Conservation (phyloP, 306 rosid species). For the Alnus glutinosa region DNA sequence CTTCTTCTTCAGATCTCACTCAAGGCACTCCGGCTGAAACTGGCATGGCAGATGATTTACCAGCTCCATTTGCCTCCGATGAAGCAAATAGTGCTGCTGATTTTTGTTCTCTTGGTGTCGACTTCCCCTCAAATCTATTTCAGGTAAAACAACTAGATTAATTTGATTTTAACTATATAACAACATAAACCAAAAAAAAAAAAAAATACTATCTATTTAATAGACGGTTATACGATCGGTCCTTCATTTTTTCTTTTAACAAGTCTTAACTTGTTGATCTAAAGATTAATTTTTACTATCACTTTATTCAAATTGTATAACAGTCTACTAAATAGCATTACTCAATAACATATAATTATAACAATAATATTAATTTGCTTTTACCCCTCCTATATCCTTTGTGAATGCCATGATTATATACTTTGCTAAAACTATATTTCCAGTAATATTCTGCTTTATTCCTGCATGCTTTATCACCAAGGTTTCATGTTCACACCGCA, state of each 20-base stretch:
- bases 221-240: too few relatives aligned
- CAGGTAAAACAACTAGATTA: slow-evolving; percentile 47
- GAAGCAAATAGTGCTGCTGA: slow-evolving; percentile 76
- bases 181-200: too few relatives aligned
- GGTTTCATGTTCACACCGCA: slow-evolving; percentile 41
- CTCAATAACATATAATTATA: too few relatives aligned
- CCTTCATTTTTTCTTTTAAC: too few relatives aligned
- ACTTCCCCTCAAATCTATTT: slow-evolving; percentile 51
- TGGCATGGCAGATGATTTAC: slow-evolving; percentile 64
- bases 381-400: slow-evolving; percentile 27
- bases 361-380: slow-evolving; percentile 14
- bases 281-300: too few relatives aligned
- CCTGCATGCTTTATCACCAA: slow-evolving; percentile 31
- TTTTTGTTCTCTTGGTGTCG: slow-evolving; percentile 49
- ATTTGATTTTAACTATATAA: too few relatives aligned
- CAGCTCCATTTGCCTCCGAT: slow-evolving; percentile 66
- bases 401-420: slow-evolving; percentile 46
- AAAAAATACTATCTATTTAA: too few relatives aligned
- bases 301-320: too few relatives aligned
- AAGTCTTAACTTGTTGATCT: too few relatives aligned
- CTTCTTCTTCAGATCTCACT: slow-evolving; percentile 91
- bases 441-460: slow-evolving; percentile 44
- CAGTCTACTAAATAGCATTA: too few relatives aligned
- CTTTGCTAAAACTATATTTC: slow-evolving; percentile 53
- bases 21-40: slow-evolving; percentile 78